A percentile compares a stretch with the other conserved stretches of the same genome.
phyloP scores from a whole-genome alignment of 306 rosid genomes.

The Vigna unguiculata region DNA sequence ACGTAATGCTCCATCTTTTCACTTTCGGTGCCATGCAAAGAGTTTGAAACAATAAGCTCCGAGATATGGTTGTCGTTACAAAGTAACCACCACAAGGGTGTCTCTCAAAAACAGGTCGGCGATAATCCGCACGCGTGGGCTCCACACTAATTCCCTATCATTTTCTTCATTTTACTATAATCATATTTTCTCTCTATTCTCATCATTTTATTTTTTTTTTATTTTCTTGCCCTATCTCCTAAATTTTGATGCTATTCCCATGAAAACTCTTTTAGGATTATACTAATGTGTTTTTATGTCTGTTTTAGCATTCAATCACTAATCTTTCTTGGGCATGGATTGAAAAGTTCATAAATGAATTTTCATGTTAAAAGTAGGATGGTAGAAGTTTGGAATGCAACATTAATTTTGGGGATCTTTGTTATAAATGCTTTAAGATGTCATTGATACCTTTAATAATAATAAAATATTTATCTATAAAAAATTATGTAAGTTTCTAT shows the following conservation, averaged over 20 bases:
- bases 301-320: too few relatives aligned
- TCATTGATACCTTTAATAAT: too few relatives aligned
- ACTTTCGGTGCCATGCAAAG: conserved; percentile 63
- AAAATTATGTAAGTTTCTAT: too few relatives aligned
- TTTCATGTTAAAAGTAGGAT: too few relatives aligned
- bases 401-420: too few relatives aligned
- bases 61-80: conserved; percentile 40
- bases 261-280: too few relatives aligned
- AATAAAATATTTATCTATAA: too few relatives aligned
- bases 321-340: too few relatives aligned
- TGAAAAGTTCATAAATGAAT: too few relatives aligned
- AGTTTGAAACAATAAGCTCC: background rate
- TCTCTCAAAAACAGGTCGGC: conserved; percentile 56
- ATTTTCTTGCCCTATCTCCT: background rate
- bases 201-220: background rate
- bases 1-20: conserved; percentile 32
- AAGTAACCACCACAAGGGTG: conserved; percentile 54
- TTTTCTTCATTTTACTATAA: conserved; percentile 29
- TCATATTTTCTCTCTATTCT: background rate
- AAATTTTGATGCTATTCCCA: background rate
- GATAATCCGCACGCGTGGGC: conserved; percentile 63
- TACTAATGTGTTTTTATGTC: too few relatives aligned
- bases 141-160: conserved; percentile 39
- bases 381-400: too few relatives aligned
- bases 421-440: too few relatives aligned